Conservation (phyloP, 306 rosid genomes). For the Malus fusca region DNA sequence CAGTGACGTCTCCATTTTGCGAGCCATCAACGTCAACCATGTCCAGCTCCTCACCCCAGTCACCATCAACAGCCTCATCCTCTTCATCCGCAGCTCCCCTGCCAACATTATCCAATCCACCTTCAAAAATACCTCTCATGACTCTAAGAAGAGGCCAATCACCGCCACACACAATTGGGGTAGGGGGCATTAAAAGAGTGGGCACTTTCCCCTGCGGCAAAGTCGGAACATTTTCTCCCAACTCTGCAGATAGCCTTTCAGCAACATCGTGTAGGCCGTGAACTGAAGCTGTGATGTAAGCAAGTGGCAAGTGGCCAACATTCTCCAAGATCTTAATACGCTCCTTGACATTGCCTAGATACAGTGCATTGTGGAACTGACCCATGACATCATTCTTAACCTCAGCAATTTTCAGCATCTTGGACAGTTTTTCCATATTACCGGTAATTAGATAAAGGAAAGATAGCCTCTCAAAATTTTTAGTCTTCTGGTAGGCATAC, state of each 20-base stretch:
- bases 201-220: constrained; percentile 65
- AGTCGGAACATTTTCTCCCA: constrained; percentile 74
- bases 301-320: constrained; percentile 85
- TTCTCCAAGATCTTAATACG: constrained; percentile 84
- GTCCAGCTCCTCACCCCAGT: constrained; percentile 77
- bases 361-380: constrained; percentile 86
- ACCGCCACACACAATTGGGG: constrained; percentile 65
- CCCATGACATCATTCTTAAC: constrained; percentile 97
- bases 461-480: constrained; percentile 85
- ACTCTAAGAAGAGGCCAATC: constrained; percentile 97
- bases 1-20: constrained; percentile 58
- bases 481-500: constrained; percentile 93
- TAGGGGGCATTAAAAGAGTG: constrained; percentile 65
- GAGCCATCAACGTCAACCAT: constrained; percentile 60
- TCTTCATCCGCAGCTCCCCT: constrained; percentile 54
- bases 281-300: constrained; percentile 68
- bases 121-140: constrained; percentile 75
- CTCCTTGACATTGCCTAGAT: constrained; percentile 72
- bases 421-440: constrained; percentile 69
- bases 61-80: constrained; percentile 61
- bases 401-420: constrained; percentile 96
- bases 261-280: constrained; percentile 79
- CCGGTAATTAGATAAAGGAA: constrained; percentile 87
- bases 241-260: constrained; percentile 68
- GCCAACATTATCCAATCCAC: constrained; percentile 52